phyloP scores from a whole-genome alignment of 2,329 filamentous ascomycete species.

The Alternaria triticimaculans region DNA sequence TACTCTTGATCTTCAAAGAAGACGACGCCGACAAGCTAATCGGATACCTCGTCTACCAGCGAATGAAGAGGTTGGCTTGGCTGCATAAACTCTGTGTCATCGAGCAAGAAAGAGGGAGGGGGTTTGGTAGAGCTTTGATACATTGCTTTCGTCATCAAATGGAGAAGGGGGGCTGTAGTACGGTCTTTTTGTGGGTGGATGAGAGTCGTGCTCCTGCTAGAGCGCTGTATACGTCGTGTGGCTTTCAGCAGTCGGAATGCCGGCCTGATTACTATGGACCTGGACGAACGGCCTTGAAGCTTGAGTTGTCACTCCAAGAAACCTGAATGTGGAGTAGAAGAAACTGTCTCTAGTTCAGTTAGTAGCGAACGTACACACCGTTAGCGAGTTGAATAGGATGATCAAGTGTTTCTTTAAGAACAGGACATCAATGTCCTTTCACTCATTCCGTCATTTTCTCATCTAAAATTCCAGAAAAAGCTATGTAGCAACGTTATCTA shows the following conservation, averaged over 20 bases:
- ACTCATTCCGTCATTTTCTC: neutral
- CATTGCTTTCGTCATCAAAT: conserved; percentile 52
- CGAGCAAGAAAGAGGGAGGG: conserved; percentile 54
- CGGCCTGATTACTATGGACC: conserved; percentile 59
- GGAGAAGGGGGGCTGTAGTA: conserved; percentile 55
- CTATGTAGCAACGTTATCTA: conserved; percentile 2
- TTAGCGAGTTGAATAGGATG: too few relatives aligned
- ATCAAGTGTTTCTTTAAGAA: too few relatives aligned
- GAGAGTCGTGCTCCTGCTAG: conserved; percentile 54
- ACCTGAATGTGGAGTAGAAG: neutral
- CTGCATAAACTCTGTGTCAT: conserved; percentile 62
- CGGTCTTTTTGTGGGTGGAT: conserved; percentile 61
- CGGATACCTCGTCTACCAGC: conserved; percentile 51
- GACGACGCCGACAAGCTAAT: conserved; percentile 36
- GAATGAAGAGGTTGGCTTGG: conserved; percentile 46
- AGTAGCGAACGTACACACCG: too few relatives aligned
- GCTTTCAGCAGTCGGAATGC: conserved; percentile 56
- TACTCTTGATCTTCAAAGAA: conserved; percentile 45
- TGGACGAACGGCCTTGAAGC: conserved; percentile 53
- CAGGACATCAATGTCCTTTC: neutral
- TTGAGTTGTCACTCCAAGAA: conserved; percentile 13
- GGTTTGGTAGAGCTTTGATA: conserved; percentile 56
- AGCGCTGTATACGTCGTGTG: conserved; percentile 53
- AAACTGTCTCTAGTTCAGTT: conserved; percentile 17
- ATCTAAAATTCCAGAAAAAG: neutral